These are phyloP conservation scores for Raphanus sativus DNA, from an alignment of 345 rosid genomes.

Conservation along the genomic window DNA sequence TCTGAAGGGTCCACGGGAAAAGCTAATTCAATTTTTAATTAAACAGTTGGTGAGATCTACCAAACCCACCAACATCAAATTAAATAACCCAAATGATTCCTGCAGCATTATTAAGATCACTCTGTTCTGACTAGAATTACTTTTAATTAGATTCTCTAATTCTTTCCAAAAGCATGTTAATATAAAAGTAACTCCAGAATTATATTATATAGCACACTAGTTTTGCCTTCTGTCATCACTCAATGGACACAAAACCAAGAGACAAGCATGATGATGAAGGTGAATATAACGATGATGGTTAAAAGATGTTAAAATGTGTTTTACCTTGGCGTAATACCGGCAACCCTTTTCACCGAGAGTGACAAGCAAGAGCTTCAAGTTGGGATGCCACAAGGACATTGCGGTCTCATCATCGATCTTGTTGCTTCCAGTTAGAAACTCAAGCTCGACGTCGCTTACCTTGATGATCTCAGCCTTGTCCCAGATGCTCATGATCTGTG, in stretches of 20 bases:
- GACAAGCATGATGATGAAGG: slow-evolving; percentile 3
- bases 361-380: slow-evolving; percentile 46
- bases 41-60: slow-evolving; percentile 38
- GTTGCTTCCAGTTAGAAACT: too few relatives aligned
- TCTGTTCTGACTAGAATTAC: background rate
- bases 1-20: slow-evolving; percentile 21
- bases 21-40: slow-evolving; percentile 15
- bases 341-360: slow-evolving; percentile 64
- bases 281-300: background rate
- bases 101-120: background rate
- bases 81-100: slow-evolving; percentile 26
- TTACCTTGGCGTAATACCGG: slow-evolving; percentile 52
- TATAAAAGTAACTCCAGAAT: slow-evolving; percentile 4
- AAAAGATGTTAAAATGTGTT: background rate
- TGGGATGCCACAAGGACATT: slow-evolving; percentile 41
- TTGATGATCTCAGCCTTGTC: too few relatives aligned
- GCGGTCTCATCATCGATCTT: too few relatives aligned
- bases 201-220: slow-evolving; percentile 12
- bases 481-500: too few relatives aligned
- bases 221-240: slow-evolving; percentile 31
- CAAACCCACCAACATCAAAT: slow-evolving; percentile 20
- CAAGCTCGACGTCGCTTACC: too few relatives aligned
- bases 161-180: slow-evolving; percentile 12
- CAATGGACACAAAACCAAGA: slow-evolving; percentile 32
- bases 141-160: background rate